phyloP scores from a whole-genome alignment of 2,329 filamentous ascomycete genomes.

The Trichoderma sp. region DNA sequence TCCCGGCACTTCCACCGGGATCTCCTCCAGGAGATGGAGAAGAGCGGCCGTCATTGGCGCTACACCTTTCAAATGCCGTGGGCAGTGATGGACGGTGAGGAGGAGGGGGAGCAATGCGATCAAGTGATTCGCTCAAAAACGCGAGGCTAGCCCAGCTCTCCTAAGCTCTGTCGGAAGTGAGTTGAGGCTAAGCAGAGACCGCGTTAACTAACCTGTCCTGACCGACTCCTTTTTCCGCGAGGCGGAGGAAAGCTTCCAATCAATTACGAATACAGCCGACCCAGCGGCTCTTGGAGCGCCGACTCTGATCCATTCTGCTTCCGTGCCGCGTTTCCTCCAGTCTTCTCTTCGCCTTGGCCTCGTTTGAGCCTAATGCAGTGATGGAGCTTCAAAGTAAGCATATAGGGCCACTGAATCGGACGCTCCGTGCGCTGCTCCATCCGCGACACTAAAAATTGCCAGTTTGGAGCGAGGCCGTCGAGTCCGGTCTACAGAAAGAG shows the following conservation, averaged over 20 bases:
- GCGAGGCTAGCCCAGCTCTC: neutral
- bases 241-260: neutral
- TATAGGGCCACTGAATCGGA: neutral
- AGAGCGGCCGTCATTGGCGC: neutral
- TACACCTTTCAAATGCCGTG: neutral
- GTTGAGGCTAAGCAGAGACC: neutral
- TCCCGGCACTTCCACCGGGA: neutral
- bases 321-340: neutral
- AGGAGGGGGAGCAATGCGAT: neutral
- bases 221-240: neutral
- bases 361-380: constrained; percentile 7
- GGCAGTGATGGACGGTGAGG: neutral
- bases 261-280: neutral
- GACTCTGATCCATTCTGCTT: neutral
- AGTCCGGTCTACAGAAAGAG: neutral
- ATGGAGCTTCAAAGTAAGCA: constrained; percentile 12
- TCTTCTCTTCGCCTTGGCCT: neutral
- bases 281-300: neutral
- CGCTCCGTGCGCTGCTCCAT: constrained; percentile 2
- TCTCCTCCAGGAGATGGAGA: neutral
- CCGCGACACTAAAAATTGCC: neutral
- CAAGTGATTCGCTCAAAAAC: neutral
- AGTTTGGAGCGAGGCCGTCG: neutral
- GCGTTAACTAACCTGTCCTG: neutral
- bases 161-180: neutral